Conservation (phyloP, 129 eudicot genomes). For the Apium graveolens region DNA sequence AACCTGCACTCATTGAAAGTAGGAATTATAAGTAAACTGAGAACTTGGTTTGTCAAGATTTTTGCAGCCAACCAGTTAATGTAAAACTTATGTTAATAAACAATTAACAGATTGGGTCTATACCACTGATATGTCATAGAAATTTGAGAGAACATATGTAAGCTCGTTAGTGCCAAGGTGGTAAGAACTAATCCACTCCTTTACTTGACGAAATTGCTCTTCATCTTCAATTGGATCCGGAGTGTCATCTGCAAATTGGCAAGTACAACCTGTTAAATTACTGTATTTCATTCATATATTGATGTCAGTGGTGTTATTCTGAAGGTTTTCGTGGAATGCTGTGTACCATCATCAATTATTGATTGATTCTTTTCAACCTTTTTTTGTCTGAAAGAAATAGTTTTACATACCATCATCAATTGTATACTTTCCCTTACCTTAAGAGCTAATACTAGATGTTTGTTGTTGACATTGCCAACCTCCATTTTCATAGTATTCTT, state of each 20-base stretch:
- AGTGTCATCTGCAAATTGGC: too few relatives aligned
- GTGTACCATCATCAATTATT: conserved; percentile 57
- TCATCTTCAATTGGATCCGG: too few relatives aligned
- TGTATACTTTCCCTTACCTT: conserved; percentile 72
- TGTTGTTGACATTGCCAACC: conserved; percentile 98
- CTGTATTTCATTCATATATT: background rate
- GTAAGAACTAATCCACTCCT: too few relatives aligned
- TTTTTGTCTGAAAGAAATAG: conserved; percentile 42
- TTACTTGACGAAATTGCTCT: too few relatives aligned
- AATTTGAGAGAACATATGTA: conserved; percentile 70
- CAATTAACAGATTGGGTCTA: background rate
- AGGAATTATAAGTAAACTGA: too few relatives aligned
- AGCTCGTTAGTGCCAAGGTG: conserved; percentile 56
- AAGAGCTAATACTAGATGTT: conserved; percentile 84
- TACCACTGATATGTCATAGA: conserved; percentile 90
- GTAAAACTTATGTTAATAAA: background rate
- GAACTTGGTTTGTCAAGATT: too few relatives aligned
- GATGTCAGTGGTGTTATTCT: conserved; percentile 4
- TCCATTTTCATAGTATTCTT: conserved; percentile 86
- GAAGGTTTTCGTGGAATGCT: background rate
- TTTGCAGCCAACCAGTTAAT: too few relatives aligned
- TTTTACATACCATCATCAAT: conserved; percentile 56
- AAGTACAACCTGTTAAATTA: too few relatives aligned
- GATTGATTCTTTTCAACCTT: conserved; percentile 33
- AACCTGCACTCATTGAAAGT: too few relatives aligned